Conservation (phyloP, 306 rosid species). For the Acmispon strigosus region DNA sequence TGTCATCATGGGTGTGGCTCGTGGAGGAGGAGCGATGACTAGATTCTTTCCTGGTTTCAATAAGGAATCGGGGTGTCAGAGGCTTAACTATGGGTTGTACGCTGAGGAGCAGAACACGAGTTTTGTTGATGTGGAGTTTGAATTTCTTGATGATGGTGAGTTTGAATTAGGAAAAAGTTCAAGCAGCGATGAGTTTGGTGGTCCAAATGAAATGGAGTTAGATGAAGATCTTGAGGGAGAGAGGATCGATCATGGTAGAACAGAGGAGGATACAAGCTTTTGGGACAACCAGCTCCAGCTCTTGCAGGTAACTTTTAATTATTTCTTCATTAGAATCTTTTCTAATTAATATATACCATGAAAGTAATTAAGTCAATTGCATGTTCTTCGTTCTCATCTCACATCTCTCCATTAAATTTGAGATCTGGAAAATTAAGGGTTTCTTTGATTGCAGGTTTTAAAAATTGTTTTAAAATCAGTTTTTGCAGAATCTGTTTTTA, state of each 20-base stretch:
- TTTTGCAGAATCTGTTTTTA: too few species aligned
- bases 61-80: neutral
- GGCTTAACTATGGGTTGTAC: neutral
- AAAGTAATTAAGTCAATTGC: too few species aligned
- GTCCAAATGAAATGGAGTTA: conserved; percentile 19
- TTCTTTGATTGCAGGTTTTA: too few species aligned
- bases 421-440: neutral
- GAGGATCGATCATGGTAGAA: neutral
- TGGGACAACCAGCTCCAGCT: conserved; percentile 72
- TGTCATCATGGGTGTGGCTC: conserved; percentile 19
- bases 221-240: conserved; percentile 37
- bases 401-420: neutral
- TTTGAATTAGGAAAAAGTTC: neutral
- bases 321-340: neutral
- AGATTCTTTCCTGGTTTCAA: conserved; percentile 6
- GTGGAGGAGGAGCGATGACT: neutral
- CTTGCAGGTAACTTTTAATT: conserved; percentile 37
- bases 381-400: neutral
- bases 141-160: conserved; percentile 45
- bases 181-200: conserved; percentile 19
- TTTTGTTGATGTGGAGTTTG: conserved; percentile 50
- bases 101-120: neutral
- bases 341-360: too few species aligned
- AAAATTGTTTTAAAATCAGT: too few species aligned
- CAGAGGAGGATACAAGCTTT: conserved; percentile 33